Evolutionary conservation across 495 filamentous ascomycete genomes (phyloP).

Genomic region (Aspergillus homomorphus): DNA sequence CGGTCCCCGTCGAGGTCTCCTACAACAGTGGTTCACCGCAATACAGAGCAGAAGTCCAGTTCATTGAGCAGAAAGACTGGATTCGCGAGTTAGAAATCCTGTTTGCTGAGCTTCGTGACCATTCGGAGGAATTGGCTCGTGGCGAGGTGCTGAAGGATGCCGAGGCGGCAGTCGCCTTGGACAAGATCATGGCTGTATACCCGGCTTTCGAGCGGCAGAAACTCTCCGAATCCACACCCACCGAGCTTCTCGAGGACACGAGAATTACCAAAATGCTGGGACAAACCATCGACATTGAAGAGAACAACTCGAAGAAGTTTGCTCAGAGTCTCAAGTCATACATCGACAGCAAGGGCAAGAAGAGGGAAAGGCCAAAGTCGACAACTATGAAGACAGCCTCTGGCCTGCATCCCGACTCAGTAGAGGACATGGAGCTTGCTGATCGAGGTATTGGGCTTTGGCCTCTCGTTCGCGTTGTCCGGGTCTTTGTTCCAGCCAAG

Average conservation of each 20-base stretch:
- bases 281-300: slow-evolving; percentile 39
- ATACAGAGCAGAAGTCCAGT: slow-evolving; percentile 64
- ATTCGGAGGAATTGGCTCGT: slow-evolving; percentile 37
- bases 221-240: slow-evolving; percentile 33
- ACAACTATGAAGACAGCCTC: background rate
- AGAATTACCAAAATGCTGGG: slow-evolving; percentile 47
- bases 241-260: slow-evolving; percentile 26
- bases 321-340: slow-evolving; percentile 45
- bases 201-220: slow-evolving; percentile 52
- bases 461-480: slow-evolving; percentile 65
- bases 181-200: slow-evolving; percentile 65
- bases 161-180: slow-evolving; percentile 58
- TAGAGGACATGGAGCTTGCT: background rate
- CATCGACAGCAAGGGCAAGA: slow-evolving; percentile 52
- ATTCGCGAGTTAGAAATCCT: slow-evolving; percentile 46
- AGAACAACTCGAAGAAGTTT: slow-evolving; percentile 34
- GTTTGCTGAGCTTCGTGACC: slow-evolving; percentile 53
- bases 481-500: slow-evolving; percentile 53
- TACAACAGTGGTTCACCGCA: slow-evolving; percentile 52
- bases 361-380: background rate
- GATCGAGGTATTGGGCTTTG: slow-evolving; percentile 50
- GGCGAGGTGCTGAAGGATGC: slow-evolving; percentile 44
- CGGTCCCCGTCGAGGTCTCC: slow-evolving; percentile 62
- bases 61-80: slow-evolving; percentile 58
- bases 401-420: background rate